A percentile compares a stretch with the other conserved stretches of the same genome.
Evolutionary conservation across 805 yeast genomes (phyloP).

Genomic region (Scheffersomyces stipitis): DNA sequence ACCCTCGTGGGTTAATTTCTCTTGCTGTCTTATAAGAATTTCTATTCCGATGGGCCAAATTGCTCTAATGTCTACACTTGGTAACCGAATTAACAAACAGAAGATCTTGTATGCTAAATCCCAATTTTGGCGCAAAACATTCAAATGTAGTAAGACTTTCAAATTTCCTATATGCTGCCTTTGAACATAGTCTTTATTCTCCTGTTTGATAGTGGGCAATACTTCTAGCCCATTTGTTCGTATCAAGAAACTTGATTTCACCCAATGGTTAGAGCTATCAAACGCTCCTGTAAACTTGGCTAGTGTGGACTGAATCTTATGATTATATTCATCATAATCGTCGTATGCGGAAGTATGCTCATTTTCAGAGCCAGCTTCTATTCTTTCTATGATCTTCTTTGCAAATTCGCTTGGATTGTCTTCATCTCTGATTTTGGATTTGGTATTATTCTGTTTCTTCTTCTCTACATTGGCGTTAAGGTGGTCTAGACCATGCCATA

Average conservation of each 20-base stretch:
- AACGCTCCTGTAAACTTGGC: constrained; percentile 11
- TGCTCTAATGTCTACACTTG: constrained; percentile 50
- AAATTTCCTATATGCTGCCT: constrained; percentile 35
- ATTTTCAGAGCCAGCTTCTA: constrained; percentile 1
- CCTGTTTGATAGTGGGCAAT: constrained; percentile 9
- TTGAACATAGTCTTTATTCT: constrained; percentile 4
- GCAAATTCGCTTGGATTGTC: constrained; percentile 2
- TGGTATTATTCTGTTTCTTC: not conserved
- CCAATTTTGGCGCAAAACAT: constrained; percentile 54
- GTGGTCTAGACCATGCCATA: constrained; percentile 27
- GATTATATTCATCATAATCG: constrained; percentile 1
- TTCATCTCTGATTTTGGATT: constrained; percentile 9
- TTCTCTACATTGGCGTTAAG: constrained; percentile 12
- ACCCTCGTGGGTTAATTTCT: not conserved
- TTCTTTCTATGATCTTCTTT: not conserved
- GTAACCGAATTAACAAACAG: constrained; percentile 47
- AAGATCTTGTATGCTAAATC: constrained; percentile 52
- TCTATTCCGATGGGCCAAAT: constrained; percentile 68
- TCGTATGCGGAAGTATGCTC: constrained; percentile 6
- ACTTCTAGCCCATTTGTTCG: constrained; percentile 18
- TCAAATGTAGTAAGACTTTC: constrained; percentile 47
- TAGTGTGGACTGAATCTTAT: constrained; percentile 1
- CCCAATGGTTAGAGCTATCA: constrained; percentile 17
- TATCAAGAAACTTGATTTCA: constrained; percentile 19
- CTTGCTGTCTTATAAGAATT: constrained; percentile 34